Base-by-base conservation (phyloP, 805 yeast species). In the Grigorovia humatica region DNA sequence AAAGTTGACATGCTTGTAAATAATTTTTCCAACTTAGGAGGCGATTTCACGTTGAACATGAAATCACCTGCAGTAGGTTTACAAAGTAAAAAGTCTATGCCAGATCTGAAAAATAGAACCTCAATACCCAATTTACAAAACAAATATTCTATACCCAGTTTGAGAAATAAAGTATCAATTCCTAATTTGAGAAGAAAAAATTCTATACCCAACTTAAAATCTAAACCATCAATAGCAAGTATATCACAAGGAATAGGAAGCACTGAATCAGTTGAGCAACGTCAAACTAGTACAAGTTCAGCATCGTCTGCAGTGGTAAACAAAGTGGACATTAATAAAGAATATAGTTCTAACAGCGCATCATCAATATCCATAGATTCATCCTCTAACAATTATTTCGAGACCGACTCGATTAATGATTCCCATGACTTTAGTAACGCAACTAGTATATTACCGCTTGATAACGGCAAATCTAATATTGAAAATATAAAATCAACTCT, bases 241-340 rank as follows among this genome's bases (percentile, higher is more conserved):
- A 27, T 54, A 15, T 54, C 61, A 13, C 32, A 52, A 30, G 55
- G 62, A 32, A 51, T 58, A 20, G 52, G 47, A 43, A 57, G 63
- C 27, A 48, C 54, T 58, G 57, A 46, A 55, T 57, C 49, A 8
- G 44, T 35, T 15, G 48, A 52, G 15, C 46, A 47, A 43, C 40
- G 41, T 19, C 46, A 47, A 15, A 32, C 38, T 13, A 46, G 47
- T 29, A 43, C 32, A 11, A 40, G 42, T 38, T 38, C 42, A 13
- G 8, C 42, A 38, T 38, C 42, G 13, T 38, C 42, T n/a, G 42
- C 13, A 13, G 15, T 38, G 4, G 13, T 38, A 38, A 38, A 15
- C 15, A 38, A n/a, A 13, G 15, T 38, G 12, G 42, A 38, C 8
- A 38, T 15, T n/a, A 38, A 38, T 15, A 12, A 38, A n/a, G 42